Base-by-base conservation (phyloP, 2,329 filamentous ascomycete species). In the Diaporthe velutina region DNA sequence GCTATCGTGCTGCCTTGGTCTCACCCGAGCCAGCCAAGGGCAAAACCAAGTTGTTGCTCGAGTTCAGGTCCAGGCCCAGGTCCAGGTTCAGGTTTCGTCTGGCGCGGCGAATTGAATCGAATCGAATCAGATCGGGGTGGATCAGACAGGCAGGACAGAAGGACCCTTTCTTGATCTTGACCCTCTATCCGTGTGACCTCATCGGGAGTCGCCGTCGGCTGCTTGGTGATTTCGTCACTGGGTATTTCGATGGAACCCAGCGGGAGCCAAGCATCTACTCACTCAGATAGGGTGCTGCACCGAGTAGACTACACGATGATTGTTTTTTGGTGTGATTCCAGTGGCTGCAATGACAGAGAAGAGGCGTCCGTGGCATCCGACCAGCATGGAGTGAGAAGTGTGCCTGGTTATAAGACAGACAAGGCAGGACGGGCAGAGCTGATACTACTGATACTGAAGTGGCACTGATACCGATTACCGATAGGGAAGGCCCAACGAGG, bases 401-500 rank as follows among this genome's bases (percentile, higher is more conserved):
- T 52, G 45, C 45, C 45, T 67, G 64, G 15, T 52, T 67, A 67
- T 67, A 67, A 67, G 45, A 52, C 45, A 25, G 55, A 2, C 22
- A 35, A 6, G 22, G 19, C 54, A 48, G 52, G 40, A 30, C 28
- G 25, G 35, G 25, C 42, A 50, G 55, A 40, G 28, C 66, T 55
- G 66, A 42, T 45, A 12, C 52, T 45, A n/a, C n/a, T n/a, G 54
- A 57, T 57, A 70, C 54, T 60, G 68, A 71, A 58, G 42, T 45
- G 70, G 52, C 68, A 48, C 54, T 60, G 68, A 60, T 54, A 50
- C 42, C 48, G 55, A 71, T 50, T 58, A 50, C 70, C 58, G 70
- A 71, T 71, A 71, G 70, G 70, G 55, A 71, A 61, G 70, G 70
- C 70, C 68, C 68, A 55, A 71, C 25, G 55, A 58, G 35, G 54